Base-by-base conservation (phyloP, 2,329 filamentous ascomycete species). In the Fonsecaea erecta region DNA sequence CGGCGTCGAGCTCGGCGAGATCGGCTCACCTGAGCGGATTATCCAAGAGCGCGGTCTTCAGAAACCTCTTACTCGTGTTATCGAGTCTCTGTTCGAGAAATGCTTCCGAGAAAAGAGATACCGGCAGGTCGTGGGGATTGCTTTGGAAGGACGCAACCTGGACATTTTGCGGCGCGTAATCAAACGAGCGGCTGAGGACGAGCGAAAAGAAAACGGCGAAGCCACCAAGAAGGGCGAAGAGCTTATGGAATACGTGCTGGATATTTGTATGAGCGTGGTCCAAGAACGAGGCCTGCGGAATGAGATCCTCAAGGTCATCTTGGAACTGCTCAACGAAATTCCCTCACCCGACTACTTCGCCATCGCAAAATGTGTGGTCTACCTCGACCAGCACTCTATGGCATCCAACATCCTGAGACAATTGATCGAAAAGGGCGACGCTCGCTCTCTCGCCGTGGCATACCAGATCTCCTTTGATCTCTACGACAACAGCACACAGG, bases 401-500 rank as follows among this genome's bases (percentile, higher is more conserved):
- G 95, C 95, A 0, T 93, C 93, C 9, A 87, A 86, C 68, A 93
- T 99, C 79, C 86, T 99, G 48, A 86, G 86, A 58, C 89, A 92
- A 71, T 85, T 99, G 24, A 89, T 98, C 9, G 85, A 90, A 67
- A 90, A 90, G 70, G 91, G 88, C 5, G 91, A 96, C 71, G 84
- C 88, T 57, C 88, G 88, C 66, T 93, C 92, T 0, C 86, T 92
- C 16, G 91, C 93, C 21, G 90, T 92, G 56, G 95, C 95, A 18
- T 99, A 98, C 77, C 95, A 99, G 77, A 96, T 99, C 63, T 95
- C 94, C 1, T 99, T 99, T 74, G 95, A 99, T 74, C 84, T 99
- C 5, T 98, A 97, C 78, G 95, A 99, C 80, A 99, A 99, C 75
- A 95, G 95, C 71, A 98, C 95, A 0, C 95, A 99, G 74, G 95